phyloP scores from a whole-genome alignment of 2,329 filamentous ascomycete species.

The Pyrenochaeta sp. region DNA sequence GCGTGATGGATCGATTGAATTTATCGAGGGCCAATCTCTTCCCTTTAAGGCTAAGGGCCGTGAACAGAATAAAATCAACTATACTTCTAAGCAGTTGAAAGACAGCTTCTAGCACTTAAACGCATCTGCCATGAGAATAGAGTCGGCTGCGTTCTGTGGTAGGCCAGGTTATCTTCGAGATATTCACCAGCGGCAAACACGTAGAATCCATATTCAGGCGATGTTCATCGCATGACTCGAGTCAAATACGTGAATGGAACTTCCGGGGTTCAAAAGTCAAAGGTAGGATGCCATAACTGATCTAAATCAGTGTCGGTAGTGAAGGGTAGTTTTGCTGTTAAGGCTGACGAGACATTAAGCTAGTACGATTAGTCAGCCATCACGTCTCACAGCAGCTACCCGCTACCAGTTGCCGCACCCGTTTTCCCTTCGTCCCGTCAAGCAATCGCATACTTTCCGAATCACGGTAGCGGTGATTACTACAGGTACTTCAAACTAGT shows the following conservation, averaged over 20 bases:
- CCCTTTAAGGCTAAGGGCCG: not conserved
- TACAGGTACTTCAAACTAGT: not conserved
- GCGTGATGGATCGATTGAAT: conserved; percentile 12
- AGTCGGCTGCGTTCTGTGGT: too few species aligned
- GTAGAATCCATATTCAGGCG: not conserved
- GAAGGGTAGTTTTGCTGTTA: not conserved
- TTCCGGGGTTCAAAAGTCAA: not conserved
- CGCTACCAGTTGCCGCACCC: too few species aligned
- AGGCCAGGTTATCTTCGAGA: not conserved
- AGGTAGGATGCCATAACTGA: not conserved
- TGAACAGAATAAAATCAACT: too few species aligned
- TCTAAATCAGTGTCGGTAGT: not conserved
- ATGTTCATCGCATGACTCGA: not conserved
- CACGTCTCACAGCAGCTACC: too few species aligned
- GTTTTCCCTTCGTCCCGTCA: too few species aligned
- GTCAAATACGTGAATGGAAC: not conserved
- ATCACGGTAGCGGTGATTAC: not conserved
- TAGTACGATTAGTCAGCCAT: not conserved
- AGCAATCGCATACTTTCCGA: not conserved
- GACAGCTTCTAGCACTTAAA: too few species aligned
- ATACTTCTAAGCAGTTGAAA: too few species aligned
- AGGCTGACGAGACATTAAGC: too few species aligned
- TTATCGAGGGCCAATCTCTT: conserved; percentile 20
- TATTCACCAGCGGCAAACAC: not conserved
- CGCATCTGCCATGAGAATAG: too few species aligned